Evolutionary conservation across 2,329 filamentous ascomycete species (phyloP).

Genomic region (Macrophomina tecta): DNA sequence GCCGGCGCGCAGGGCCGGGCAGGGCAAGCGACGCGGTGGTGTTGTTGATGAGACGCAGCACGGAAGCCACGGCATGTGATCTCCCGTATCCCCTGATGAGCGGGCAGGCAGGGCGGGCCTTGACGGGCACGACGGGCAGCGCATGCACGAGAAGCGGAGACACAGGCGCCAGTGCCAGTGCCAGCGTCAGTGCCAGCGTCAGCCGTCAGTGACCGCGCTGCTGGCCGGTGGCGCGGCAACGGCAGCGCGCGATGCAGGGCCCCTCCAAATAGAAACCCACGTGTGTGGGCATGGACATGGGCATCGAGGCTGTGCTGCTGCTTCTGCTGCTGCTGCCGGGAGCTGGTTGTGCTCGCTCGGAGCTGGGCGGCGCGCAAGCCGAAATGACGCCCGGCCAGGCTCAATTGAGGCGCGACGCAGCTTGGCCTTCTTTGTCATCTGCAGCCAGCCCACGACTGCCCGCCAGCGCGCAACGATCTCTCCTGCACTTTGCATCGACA

Average conservation of each 20-base stretch:
- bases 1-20: neutral
- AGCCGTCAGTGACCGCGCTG: no score
- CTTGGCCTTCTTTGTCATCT: conserved; percentile 19
- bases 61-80: conserved; percentile 22
- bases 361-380: conserved; percentile 20
- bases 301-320: conserved; percentile 5
- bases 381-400: conserved; percentile 21
- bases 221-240: neutral
- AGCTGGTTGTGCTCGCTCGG: conserved; percentile 3
- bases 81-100: conserved; percentile 18
- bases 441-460: conserved; percentile 13
- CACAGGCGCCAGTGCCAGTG: neutral
- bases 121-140: neutral
- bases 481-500: conserved; percentile 13
- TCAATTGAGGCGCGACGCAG: conserved; percentile 18
- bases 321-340: neutral
- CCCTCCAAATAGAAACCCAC: conserved; percentile 14
- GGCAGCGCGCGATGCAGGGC: neutral
- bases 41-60: conserved; percentile 3
- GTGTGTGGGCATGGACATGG: conserved; percentile 5
- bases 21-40: neutral
- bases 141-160: neutral
- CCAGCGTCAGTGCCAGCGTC: neutral
- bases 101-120: neutral
- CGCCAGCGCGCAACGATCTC: neutral